A percentile compares a stretch with the other conserved stretches of the same genome.
Conservation (phyloP, 108 stramenopile genomes). For the Cylindrotheca fusiformis region DNA sequence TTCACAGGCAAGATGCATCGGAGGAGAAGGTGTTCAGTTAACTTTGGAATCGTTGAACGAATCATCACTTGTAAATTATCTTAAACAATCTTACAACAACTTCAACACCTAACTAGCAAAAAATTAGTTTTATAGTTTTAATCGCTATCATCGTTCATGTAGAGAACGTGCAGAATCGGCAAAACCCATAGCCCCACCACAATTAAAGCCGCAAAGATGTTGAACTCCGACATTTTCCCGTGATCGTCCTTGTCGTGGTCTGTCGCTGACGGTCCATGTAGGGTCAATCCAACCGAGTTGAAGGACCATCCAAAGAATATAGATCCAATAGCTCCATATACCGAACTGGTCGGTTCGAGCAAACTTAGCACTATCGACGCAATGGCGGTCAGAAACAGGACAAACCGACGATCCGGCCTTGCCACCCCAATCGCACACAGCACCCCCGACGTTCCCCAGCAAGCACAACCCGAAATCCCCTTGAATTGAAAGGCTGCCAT, state of each 20-base stretch:
- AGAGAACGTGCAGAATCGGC: conserved; percentile 19
- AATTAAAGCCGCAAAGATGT: conserved; percentile 13
- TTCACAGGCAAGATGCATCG: background rate
- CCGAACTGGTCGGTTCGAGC: conserved; percentile 18
- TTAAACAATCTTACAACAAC: no score
- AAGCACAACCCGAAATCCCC: conserved; percentile 23
- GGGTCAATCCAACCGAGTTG: conserved; percentile 3
- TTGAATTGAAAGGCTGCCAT: conserved; percentile 31
- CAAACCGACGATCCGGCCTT: conserved; percentile 22
- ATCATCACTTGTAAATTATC: no score
- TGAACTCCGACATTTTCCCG: conserved; percentile 1
- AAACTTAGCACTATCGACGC: conserved; percentile 22
- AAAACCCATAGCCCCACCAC: conserved; percentile 23
- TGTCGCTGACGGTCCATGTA: background rate
- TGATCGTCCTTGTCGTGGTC: conserved; percentile 8
- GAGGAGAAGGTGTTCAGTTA: no score
- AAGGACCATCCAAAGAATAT: conserved; percentile 37
- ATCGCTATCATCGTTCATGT: conserved; percentile 5
- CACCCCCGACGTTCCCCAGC: conserved; percentile 43
- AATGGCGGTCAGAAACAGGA: conserved; percentile 29
- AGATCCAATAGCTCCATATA: conserved; percentile 25
- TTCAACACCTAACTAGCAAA: background rate
- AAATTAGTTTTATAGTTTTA: background rate
- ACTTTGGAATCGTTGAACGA: no score
- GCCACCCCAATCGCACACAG: conserved; percentile 37